phyloP scores from a whole-genome alignment of 2,329 filamentous ascomycete species.

The Tolypocladium capitatum region DNA sequence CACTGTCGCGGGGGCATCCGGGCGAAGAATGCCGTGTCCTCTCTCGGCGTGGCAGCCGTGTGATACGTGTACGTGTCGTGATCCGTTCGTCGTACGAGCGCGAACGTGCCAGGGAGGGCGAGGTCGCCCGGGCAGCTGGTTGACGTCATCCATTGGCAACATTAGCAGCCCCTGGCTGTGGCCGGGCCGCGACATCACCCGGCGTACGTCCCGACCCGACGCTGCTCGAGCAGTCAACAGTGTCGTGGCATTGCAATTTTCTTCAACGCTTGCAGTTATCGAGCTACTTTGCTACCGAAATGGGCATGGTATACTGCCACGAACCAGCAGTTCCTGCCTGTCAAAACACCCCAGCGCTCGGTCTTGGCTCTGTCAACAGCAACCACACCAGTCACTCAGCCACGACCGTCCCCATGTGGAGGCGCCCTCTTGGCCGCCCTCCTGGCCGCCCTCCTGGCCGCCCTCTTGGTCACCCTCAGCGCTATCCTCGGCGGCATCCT shows the following conservation, averaged over 20 bases:
- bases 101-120: neutral
- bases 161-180: too few relatives aligned
- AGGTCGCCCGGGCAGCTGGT: too few relatives aligned
- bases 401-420: neutral
- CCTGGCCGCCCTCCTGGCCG: conserved; percentile 5
- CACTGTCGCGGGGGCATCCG: neutral
- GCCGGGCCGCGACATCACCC: too few relatives aligned
- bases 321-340: neutral
- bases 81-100: neutral
- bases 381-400: conserved; percentile 1
- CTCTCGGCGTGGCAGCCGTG: neutral
- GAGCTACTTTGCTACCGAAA: neutral
- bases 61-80: neutral
- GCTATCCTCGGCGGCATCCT: conserved; percentile 13
- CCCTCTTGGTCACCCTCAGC: conserved; percentile 12
- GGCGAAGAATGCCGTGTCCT: neutral
- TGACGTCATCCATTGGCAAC: too few relatives aligned
- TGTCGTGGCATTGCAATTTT: neutral
- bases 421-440: neutral
- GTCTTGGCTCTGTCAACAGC: conserved; percentile 7
- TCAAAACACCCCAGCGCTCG: conserved; percentile 3
- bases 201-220: too few relatives aligned
- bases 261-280: neutral
- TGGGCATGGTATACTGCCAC: neutral
- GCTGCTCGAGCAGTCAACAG: too few relatives aligned